These are phyloP conservation scores for Aspergillus pseudonomiae DNA, from an alignment of 2,329 filamentous ascomycete species.

Conservation along the genomic window DNA sequence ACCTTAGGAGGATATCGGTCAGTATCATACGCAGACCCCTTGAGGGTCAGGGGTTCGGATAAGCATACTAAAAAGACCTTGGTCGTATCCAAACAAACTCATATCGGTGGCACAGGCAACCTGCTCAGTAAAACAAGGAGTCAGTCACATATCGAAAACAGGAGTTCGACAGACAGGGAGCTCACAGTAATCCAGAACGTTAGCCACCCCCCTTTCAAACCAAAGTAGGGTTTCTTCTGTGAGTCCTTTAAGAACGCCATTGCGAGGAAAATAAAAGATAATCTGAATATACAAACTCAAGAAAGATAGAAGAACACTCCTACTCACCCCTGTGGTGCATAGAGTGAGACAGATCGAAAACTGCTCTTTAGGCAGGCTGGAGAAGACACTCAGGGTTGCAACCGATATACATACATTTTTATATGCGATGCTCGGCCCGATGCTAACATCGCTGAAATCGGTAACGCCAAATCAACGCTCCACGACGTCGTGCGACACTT, in stretches of 20 bases:
- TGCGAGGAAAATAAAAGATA: neutral
- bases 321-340: no score
- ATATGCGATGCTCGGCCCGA: no score
- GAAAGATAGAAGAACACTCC: no score
- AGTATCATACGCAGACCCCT: neutral
- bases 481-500: no score
- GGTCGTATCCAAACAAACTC: slow-evolving; percentile 52
- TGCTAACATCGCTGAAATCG: no score
- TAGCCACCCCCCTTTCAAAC: slow-evolving; percentile 56
- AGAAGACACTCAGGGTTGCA: no score
- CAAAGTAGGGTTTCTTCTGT: slow-evolving; percentile 53
- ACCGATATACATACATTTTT: no score
- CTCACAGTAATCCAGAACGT: slow-evolving; percentile 57
- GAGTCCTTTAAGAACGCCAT: neutral
- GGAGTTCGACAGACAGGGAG: neutral
- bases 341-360: no score
- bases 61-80: slow-evolving; percentile 54
- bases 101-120: slow-evolving; percentile 54
- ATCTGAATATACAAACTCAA: neutral
- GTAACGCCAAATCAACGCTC: no score
- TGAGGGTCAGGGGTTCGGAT: no score
- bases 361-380: no score
- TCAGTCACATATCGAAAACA: no score
- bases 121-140: slow-evolving; percentile 7
- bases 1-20: slow-evolving; percentile 30